Evolutionary conservation across 192 early-diverging fungal genomes (phyloP), one percentile per base, ranked within the genome.

Genomic region (Entomortierella chlamydospora): DNA sequence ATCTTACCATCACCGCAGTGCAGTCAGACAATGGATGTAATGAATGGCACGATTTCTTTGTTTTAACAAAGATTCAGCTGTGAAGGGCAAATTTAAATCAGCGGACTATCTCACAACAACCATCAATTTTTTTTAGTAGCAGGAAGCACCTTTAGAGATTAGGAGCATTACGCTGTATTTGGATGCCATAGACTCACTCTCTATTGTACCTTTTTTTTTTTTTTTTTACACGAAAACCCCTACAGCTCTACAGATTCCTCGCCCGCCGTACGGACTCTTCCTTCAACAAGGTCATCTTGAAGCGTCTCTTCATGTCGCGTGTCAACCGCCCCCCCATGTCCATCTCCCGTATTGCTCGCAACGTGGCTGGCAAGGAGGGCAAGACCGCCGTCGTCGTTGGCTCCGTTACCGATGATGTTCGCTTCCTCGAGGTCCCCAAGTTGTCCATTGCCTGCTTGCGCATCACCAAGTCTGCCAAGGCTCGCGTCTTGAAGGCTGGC

Each of bases 241-340:
- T 41, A 50, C 78, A 90, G 96, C 91, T 99, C 71, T 99, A 99
- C 91, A 92, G 95, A 84, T 99, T 97, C 94, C 91, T 99, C 61
- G 97, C 97, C 61, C 95, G 98, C 89, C 94, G 98, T 85, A 99
- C 98, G 81, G 90, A 98, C 88, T 90, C 96, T 84, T 87, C 89
- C 86, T 99, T 99, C 90, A 99, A 99, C 95, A 95, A 96, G 93
- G 94, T 95, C 66, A 92, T 99, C 72, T 89, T 99, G 82, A 96
- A 96, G 91, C 93, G 98, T 72, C 94, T 99, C 70, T 96, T 95
- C 84, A 97, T 98, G 97, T 98, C 97, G 81, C 93, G 95, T 68
- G 87, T 96, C 85, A 97, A 99, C 93, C 92, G 93, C 66, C 97
- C 97, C 52, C 95, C 98, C 33, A 84, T 99, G 69, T 94, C 96